phyloP scores from a whole-genome alignment of 148 eudicot species.

The Chenopodium album region DNA sequence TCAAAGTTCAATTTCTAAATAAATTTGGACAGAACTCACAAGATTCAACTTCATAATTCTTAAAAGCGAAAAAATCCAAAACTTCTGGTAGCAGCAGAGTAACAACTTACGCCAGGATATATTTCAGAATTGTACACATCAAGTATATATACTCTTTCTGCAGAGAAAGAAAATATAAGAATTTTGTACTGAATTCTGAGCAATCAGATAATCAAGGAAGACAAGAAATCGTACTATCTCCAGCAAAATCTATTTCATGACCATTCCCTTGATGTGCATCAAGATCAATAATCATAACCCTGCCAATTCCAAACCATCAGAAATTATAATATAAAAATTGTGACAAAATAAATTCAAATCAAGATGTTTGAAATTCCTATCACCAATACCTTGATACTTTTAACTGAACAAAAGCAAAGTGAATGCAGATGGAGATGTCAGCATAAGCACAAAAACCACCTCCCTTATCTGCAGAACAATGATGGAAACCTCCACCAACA shows the following conservation, averaged over 20 bases:
- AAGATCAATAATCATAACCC: slow-evolving; percentile 93
- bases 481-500: slow-evolving; percentile 98
- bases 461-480: slow-evolving; percentile 79
- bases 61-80: neutral
- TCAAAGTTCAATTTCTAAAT: neutral
- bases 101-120: slow-evolving; percentile 84
- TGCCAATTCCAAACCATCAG: slow-evolving; percentile 29
- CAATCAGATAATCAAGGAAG: neutral
- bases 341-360: neutral
- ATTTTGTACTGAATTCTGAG: neutral
- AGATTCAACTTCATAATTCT: no score
- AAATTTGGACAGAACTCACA: no score
- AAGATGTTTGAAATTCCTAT: neutral
- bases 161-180: slow-evolving; percentile 20
- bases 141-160: slow-evolving; percentile 89
- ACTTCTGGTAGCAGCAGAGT: slow-evolving; percentile 7
- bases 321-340: neutral
- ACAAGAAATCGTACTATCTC: slow-evolving; percentile 54
- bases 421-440: slow-evolving; percentile 79
- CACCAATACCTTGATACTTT: slow-evolving; percentile 61
- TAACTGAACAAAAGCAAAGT: slow-evolving; percentile 65
- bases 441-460: slow-evolving; percentile 98
- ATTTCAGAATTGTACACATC: slow-evolving; percentile 84
- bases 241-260: slow-evolving; percentile 80
- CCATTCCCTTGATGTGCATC: slow-evolving; percentile 99